phyloP scores from a whole-genome alignment of 257 asterid genomes.

The Nicotiana obtusifolia region DNA sequence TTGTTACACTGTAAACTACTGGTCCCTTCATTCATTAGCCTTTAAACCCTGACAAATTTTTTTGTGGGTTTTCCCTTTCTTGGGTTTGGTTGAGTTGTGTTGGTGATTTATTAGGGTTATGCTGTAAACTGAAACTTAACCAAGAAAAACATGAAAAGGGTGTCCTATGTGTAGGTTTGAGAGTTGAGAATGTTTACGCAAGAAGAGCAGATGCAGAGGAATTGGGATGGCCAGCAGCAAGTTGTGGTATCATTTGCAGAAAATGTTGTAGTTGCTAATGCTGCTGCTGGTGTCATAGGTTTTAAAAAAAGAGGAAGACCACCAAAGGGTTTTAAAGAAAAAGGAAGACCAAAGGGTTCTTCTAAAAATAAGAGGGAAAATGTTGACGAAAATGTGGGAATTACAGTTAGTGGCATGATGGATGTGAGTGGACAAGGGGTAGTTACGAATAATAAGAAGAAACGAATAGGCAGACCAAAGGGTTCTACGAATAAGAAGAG shows the following conservation, averaged over 20 bases:
- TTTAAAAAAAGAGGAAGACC: background rate
- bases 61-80: background rate
- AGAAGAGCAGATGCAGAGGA: constrained; percentile 1
- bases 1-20: background rate
- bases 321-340: background rate
- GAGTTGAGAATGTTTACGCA: no score
- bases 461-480: constrained; percentile 31
- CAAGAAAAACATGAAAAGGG: background rate
- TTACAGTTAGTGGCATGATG: background rate
- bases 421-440: background rate
- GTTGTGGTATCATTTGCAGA: constrained; percentile 1
- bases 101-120: background rate
- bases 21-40: background rate
- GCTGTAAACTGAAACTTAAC: background rate
- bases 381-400: constrained; percentile 4
- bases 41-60: background rate
- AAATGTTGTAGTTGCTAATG: background rate
- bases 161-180: background rate
- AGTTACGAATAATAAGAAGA: constrained; percentile 1
- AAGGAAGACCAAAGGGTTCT: background rate
- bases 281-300: background rate
- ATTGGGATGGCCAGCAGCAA: constrained; percentile 4
- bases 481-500: constrained; percentile 27
- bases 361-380: background rate
- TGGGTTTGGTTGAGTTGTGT: background rate